Percentiles rank a stretch among this genome's conserved stretches.
These are phyloP conservation scores for Galium porrigens DNA, from an alignment of 305 asterid species.

Conservation along the genomic window DNA sequence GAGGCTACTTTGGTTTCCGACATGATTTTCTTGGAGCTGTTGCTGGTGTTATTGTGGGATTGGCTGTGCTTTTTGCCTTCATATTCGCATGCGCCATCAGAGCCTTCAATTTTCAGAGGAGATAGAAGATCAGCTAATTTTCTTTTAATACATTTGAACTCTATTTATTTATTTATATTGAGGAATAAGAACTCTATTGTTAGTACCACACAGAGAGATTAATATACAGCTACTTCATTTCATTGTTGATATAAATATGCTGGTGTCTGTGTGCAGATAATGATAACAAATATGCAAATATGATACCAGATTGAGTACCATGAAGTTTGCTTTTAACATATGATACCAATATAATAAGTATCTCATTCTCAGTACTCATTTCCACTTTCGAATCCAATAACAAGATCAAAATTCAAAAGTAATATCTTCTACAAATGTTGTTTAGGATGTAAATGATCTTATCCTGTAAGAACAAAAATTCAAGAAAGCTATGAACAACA, in stretches of 20 bases:
- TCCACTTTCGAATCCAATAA: no score
- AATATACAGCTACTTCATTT: not conserved
- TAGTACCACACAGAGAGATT: not conserved
- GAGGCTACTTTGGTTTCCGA: slow-evolving; percentile 32
- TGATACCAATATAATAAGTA: no score
- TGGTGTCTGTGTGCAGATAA: no score
- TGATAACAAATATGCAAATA: no score
- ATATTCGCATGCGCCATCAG: slow-evolving; percentile 37
- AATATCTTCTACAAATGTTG: not conserved
- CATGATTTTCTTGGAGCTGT: slow-evolving; percentile 32
- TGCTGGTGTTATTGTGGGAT: slow-evolving; percentile 28
- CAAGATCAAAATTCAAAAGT: not conserved
- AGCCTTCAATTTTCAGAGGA: slow-evolving; percentile 49
- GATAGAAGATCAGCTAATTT: slow-evolving; percentile 15
- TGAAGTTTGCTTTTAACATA: no score
- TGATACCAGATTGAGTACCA: no score
- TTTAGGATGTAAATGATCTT: not conserved
- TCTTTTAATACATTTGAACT: not conserved
- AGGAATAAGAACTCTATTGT: not conserved
- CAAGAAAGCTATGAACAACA: not conserved
- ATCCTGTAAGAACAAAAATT: not conserved
- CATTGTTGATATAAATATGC: no score
- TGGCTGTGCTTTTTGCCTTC: slow-evolving; percentile 26
- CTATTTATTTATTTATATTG: not conserved
- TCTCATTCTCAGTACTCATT: no score